phyloP scores from a whole-genome alignment of 192 early-diverging fungal genomes.

The Coemansia sp. region DNA sequence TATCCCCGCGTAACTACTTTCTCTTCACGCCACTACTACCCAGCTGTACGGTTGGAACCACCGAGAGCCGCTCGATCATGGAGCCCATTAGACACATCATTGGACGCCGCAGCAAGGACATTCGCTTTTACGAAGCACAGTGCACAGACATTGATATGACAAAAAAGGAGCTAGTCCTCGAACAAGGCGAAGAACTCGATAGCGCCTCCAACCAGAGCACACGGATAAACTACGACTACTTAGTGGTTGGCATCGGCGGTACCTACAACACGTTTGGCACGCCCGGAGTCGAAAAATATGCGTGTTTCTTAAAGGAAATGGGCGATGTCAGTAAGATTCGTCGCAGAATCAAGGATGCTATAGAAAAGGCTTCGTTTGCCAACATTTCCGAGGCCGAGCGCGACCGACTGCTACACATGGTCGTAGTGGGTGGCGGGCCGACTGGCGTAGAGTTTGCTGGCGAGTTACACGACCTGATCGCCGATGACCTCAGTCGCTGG shows the following conservation, averaged over 20 bases:
- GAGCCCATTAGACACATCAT: slow-evolving; percentile 81
- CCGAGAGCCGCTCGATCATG: slow-evolving; percentile 83
- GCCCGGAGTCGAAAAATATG: slow-evolving; percentile 80
- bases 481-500: slow-evolving; percentile 73
- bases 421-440: slow-evolving; percentile 85
- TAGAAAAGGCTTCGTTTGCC: slow-evolving; percentile 76
- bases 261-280: slow-evolving; percentile 84
- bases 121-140: slow-evolving; percentile 79
- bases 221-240: slow-evolving; percentile 71
- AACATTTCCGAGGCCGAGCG: slow-evolving; percentile 64
- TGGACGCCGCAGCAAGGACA: slow-evolving; percentile 74
- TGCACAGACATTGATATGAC: slow-evolving; percentile 83
- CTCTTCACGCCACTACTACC: slow-evolving; percentile 86
- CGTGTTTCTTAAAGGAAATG: slow-evolving; percentile 84
- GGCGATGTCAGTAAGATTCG: slow-evolving; percentile 81
- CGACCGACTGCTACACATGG: slow-evolving; percentile 73
- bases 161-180: slow-evolving; percentile 73
- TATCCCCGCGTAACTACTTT: slow-evolving; percentile 86
- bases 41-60: slow-evolving; percentile 81
- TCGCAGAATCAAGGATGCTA: slow-evolving; percentile 70
- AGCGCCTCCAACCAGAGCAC: slow-evolving; percentile 18
- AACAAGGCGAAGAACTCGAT: slow-evolving; percentile 67
- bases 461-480: slow-evolving; percentile 80
- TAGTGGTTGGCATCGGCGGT: slow-evolving; percentile 81
- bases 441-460: slow-evolving; percentile 76